Evolutionary conservation across 306 rosid genomes (phyloP), one percentile per base, ranked within the genome.

Genomic region (Alnus rubra): DNA sequence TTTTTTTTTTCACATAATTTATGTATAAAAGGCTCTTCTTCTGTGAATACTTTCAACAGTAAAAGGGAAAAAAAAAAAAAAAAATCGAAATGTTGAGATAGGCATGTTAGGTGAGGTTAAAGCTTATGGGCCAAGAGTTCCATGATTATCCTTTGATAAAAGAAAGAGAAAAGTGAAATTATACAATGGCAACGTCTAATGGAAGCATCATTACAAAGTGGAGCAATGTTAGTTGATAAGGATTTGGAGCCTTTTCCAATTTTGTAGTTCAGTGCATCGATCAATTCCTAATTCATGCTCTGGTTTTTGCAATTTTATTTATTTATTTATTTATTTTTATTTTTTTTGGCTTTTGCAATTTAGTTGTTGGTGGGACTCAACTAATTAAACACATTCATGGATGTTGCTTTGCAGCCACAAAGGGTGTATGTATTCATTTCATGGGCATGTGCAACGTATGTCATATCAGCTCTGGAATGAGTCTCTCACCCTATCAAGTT

Each of bases 351-450:
- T 13, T 10, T 18, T 18, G 28, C n/a, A 31, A 62, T 12, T 30
- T 62, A 14, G 42, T 30, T 68, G 5, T 9, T 18, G 72, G 72
- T 39, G 8, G 72, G 50, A 67, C 31, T 39, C 49, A 6, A 39
- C 71, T 47, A 6, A 39, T 50, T 47, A 39, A 67, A 16, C 72
- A 67, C 72, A 18, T 67, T n/a, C 70, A 64, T 35, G 71, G 35
- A 64, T 35, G 70, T 64, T 35, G 19, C 15, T 16, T 13, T 64
- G 70, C 11, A 14, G 19, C 47, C 35, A 39, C 44, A 39, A 23
- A 23, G 28, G 1, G 28, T 56, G 12, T 56, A 56, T 19, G 13
- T 56, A 56, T 18, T 55, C 60, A n/a, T 59, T 28, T 19, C 28
- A 9, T 59, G 65, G 7, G 1, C 0, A 59, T 4, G 16, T 28